Conservation (phyloP, 495 filamentous ascomycete genomes). For the Penicillium salamii region DNA sequence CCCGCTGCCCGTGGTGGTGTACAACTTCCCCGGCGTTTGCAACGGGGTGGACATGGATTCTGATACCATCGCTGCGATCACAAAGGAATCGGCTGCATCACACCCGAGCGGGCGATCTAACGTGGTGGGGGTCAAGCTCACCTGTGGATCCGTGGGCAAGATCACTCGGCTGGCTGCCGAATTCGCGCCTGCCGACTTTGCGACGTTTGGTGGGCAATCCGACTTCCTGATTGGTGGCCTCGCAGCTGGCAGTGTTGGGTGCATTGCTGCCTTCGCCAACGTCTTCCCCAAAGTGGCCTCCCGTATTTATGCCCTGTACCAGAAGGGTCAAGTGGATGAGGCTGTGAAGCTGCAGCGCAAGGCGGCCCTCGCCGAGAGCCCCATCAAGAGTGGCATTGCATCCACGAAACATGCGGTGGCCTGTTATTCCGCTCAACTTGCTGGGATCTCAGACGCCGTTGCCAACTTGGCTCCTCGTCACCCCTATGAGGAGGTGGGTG, state of each 20-base stretch:
- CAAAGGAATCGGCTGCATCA: constrained; percentile 35
- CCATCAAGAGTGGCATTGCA: constrained; percentile 72
- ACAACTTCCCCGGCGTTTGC: constrained; percentile 70
- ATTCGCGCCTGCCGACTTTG: constrained; percentile 54
- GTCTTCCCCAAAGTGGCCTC: constrained; percentile 63
- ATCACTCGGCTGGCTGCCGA: constrained; percentile 55
- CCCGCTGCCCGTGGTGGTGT: constrained; percentile 58
- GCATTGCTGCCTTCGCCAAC: constrained; percentile 66
- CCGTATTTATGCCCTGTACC: constrained; percentile 62
- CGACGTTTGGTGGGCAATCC: constrained; percentile 65
- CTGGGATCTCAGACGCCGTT: constrained; percentile 20
- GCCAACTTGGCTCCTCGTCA: constrained; percentile 46
- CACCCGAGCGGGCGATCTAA: constrained; percentile 48
- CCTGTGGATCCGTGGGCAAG: constrained; percentile 68
- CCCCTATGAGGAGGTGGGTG: constrained; percentile 50
- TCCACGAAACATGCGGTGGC: constrained; percentile 62
- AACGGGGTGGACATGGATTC: constrained; percentile 68
- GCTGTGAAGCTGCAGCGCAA: constrained; percentile 69
- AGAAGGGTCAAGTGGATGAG: constrained; percentile 58
- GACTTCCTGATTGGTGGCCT: constrained; percentile 65
- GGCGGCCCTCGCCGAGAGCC: constrained; percentile 75
- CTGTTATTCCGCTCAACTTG: constrained; percentile 21
- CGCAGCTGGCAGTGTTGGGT: constrained; percentile 43
- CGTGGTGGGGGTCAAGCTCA: constrained; percentile 66
- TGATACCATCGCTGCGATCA: constrained; percentile 53